Evolutionary conservation across 192 early-diverging fungal species (phyloP), one percentile per base, ranked within the genome.

Genomic region (Coemansia aciculifera): DNA sequence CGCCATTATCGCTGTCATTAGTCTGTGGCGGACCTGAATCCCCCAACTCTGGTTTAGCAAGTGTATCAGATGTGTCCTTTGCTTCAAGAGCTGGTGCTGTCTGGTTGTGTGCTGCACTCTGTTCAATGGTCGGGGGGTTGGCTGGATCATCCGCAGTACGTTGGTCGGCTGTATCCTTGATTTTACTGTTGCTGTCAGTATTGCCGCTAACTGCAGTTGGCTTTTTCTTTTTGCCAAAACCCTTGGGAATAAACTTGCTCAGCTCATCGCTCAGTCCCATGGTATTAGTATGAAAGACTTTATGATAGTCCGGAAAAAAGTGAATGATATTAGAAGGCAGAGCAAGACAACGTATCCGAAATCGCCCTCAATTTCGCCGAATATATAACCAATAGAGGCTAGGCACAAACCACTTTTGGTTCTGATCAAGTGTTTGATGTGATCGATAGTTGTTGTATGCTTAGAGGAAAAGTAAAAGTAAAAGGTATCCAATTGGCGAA

Each of bases 151-250:
- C 37, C 39, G 17, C 0, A 29, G 66, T 5, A 21, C 49, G 36
- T 15, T 38, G 49, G 32, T n/a, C 21, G 61, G 44, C 9, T 36
- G 42, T 36, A 3, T 62, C n/a, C 1, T 56, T 56, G 43, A 32
- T 8, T 42, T 46, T 21, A 27, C n/a, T 0, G 46, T n/a, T 2
- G 21, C 60, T 0, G 43, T 10, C 9, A 46, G 9, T 21, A 19
- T 48, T 19, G 6, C 23, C 19, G 46, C 9, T 21, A 9, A 9
- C 19, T 2, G 38, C 29, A 7, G 6, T 29, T 34, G 17, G 27
- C 52, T 83, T 80, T 15, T 72, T 83, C 68, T 79, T 83, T n/a
- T 83, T 83, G 19, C 81, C 81, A 70, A 83, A 83, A 10, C 72
- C 71, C 56, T 75, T 75, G 15, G 81, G 81, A 27, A 83, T 83